Evolutionary conservation across 1,284 basidiomycete genomes (phyloP), one percentile per base, ranked within the genome.

Genomic region (Papiliotrema flavescens): DNA sequence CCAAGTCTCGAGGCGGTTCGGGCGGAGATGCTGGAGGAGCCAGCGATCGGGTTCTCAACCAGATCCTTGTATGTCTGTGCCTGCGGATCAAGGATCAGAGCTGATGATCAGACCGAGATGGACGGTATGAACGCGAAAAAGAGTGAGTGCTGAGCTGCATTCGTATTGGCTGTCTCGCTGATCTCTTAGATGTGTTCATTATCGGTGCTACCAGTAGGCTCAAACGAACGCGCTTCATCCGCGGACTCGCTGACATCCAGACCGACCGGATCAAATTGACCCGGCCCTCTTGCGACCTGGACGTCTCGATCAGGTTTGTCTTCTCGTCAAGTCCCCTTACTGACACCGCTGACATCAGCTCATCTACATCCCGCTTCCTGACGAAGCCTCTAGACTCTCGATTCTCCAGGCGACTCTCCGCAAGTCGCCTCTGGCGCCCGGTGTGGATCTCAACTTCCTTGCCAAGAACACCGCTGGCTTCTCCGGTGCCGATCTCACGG

Each of bases 71-170:
- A 20, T 58, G 72, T 66, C 7, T 2, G 3, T 34, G n/a, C n/a
- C 14, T 14, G 23, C 14, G 41, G 44, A 61, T 61, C 11, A 39
- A 56, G 19, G 55, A 57, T 43, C 62, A 46, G 62, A 53, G 40
- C 54, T 62, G 23, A 55, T 45, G 11, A 22, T 28, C 63, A 79
- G 35, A 98, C 96, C 54, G 96, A 99, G 80, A 98, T 99, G 93
- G 96, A 99, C 77, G 95, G 95, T 68, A 96, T 99, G 89, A 93
- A 96, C 78, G 84, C 90, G 45, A 98, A 97, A 85, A 98, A 98
- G 85, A 98, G 67, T 70, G 47, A 59, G 67, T 59, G 0, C 35
- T 6, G 11, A 6, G 17, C 9, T 13, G 17, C 26, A 19, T 51
- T 55, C 59, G 53, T 55, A 11, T 11, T 5, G 28, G 11, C 11